Evolutionary conservation across 371 early-diverging fungal genomes (phyloP).

Genomic region (Saksenaea vasiformis): DNA sequence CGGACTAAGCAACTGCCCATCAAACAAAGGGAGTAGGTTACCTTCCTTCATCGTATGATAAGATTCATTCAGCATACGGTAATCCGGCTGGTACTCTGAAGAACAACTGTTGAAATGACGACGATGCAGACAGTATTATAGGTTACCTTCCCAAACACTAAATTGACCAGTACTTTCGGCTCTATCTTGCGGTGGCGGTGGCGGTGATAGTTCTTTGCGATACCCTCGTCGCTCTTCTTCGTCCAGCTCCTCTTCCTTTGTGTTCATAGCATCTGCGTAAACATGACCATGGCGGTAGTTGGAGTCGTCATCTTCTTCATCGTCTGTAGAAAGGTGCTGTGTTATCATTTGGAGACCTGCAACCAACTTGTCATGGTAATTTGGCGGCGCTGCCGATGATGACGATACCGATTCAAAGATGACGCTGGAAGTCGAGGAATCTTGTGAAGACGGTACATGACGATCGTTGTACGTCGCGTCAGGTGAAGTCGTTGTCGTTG

Average conservation of each 20-base stretch:
- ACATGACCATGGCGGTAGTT: not conserved
- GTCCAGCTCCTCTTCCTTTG: not conserved
- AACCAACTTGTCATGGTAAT: not conserved
- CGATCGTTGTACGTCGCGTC: not conserved
- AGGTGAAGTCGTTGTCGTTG: not conserved
- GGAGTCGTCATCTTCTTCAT: not conserved
- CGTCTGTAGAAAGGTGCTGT: not conserved
- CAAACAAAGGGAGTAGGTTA: constrained; percentile 3
- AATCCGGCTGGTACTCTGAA: constrained; percentile 35
- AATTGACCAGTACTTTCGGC: not conserved
- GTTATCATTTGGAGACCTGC: not conserved
- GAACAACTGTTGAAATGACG: not conserved
- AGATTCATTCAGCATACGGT: constrained; percentile 29
- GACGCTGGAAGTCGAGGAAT: constrained; percentile 4
- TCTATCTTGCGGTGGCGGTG: not conserved
- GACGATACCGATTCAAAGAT: constrained; percentile 7
- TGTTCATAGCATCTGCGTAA: not conserved
- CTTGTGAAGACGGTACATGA: not conserved
- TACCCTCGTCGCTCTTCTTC: constrained; percentile 3
- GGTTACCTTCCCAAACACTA: constrained; percentile 16
- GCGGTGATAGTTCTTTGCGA: not conserved
- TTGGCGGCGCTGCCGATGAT: not conserved
- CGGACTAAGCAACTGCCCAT: not conserved
- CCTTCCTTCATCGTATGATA: constrained; percentile 26
- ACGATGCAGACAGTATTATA: not conserved